Base-by-base conservation (phyloP, 805 yeast genomes). In the Grigorovia transvaalensis region DNA sequence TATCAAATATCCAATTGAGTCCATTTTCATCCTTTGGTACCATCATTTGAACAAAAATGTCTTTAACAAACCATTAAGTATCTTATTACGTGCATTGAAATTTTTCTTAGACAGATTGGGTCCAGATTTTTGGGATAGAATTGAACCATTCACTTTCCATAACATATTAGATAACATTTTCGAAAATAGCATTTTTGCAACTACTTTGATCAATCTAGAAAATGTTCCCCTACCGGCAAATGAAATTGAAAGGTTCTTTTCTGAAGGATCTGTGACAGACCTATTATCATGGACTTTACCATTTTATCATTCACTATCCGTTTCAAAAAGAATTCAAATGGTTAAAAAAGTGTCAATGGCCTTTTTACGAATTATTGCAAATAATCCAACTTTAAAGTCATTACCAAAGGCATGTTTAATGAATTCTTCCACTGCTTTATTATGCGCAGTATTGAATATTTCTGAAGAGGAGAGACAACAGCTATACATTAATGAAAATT, bases 131-230 rank as follows among this genome's bases (percentile, higher is more conserved):
- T 87, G 93, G 91, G 58, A 63, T 0, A 57, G 68, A 27, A 72
- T 81, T 3, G 68, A 75, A 1, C 87, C 86, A 0, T 76, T 71
- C 54, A 76, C 78, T 2, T 78, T 76, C 53, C 73, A 72, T 30
- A 81, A 80, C 53, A 70, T 82, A 45, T 64, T 85, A 49, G 89
- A 84, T 56, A 74, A 80, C 17, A 71, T 84, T 1, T 73, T 84
- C 47, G 76, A 76, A 18, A 81, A 77, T 57, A 80, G 82, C 1
- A 66, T 71, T 47, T 80, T 73, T 57, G 59, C 70, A 0, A 67
- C 66, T 17, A 68, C 64, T 49, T 60, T 82, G 45, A 50, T 59
- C 57, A 47, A 54, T 46, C 55, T 63, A 15, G 66, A 66, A 49
- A 59, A 61, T 23, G 58, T 57, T 15, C 50, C 60, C 1, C 52